Percentiles rank a stretch among this genome's conserved stretches.
Evolutionary conservation across 768 basidiomycete species (phyloP).

Genomic region (Lentinula detonsa): DNA sequence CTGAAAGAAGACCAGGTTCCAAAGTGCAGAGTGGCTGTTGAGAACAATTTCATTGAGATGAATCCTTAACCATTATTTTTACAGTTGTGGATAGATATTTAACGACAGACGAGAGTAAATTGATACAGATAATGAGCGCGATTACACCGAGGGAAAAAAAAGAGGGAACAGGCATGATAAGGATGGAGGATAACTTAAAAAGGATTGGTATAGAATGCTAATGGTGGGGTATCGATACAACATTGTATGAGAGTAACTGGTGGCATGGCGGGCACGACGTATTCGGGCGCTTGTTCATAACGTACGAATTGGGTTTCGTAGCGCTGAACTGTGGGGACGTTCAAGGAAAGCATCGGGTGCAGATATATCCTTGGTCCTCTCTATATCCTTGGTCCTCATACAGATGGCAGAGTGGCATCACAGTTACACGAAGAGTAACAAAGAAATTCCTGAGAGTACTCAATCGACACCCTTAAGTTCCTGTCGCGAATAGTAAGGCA

Average conservation of each 20-base stretch:
- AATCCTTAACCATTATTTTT: neutral
- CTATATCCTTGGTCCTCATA: neutral
- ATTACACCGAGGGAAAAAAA: neutral
- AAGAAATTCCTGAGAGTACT: neutral
- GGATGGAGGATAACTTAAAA: neutral
- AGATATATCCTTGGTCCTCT: neutral
- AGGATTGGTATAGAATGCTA: neutral
- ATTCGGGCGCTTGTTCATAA: neutral
- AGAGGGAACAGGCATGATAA: neutral
- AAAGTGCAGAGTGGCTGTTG: no score
- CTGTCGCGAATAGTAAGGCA: constrained; percentile 52
- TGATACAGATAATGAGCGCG: neutral
- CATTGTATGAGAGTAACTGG: neutral
- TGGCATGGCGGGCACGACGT: neutral
- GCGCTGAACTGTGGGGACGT: neutral
- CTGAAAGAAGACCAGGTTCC: no score
- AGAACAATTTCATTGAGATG: no score
- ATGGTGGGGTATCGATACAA: neutral
- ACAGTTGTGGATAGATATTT: neutral
- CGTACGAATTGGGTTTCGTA: neutral
- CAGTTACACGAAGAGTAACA: neutral
- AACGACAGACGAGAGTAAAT: neutral
- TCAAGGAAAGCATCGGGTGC: neutral
- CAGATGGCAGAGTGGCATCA: neutral
- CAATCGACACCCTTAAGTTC: constrained; percentile 8